A percentile compares a stretch with the other conserved stretches of the same genome.
Evolutionary conservation across 208 protist genomes (phyloP).

Genomic region (Acanthamoeba healyi): DNA sequence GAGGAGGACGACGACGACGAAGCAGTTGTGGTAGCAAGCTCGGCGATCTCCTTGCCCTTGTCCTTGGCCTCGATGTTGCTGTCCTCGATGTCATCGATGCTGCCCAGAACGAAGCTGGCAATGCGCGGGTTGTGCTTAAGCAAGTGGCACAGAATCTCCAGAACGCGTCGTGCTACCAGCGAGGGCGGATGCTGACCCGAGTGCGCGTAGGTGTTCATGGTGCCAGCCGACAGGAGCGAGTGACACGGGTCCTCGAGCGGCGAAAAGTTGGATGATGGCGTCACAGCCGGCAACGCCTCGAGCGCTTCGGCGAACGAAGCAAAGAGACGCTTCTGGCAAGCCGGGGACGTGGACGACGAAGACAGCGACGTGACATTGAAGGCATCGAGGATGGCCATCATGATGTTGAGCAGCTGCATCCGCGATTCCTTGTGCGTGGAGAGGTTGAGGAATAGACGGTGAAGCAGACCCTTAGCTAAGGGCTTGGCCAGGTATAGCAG

Average conservation of each 20-base stretch:
- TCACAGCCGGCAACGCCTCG: constrained; percentile 20
- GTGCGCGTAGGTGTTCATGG: constrained; percentile 63
- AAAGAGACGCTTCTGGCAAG: neutral
- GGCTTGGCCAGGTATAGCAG: constrained; percentile 75
- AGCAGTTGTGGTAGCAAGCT: neutral
- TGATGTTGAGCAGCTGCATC: constrained; percentile 70
- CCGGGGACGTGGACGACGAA: neutral
- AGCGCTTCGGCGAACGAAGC: constrained; percentile 68
- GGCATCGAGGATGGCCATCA: constrained; percentile 63
- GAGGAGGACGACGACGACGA: neutral
- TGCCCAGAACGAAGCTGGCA: constrained; percentile 64
- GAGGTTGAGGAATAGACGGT: constrained; percentile 74
- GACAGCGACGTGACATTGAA: neutral
- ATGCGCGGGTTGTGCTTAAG: constrained; percentile 73
- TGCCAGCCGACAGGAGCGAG: constrained; percentile 49
- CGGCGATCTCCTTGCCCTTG: constrained; percentile 11
- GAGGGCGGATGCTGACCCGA: constrained; percentile 67
- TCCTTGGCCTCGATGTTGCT: neutral
- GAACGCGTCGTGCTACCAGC: constrained; percentile 41
- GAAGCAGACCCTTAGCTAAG: constrained; percentile 68
- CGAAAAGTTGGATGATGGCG: constrained; percentile 62
- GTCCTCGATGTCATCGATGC: neutral
- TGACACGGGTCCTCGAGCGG: constrained; percentile 55
- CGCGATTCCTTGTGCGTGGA: constrained; percentile 62
- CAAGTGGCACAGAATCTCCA: constrained; percentile 72